Conservation (phyloP, 2,329 filamentous ascomycete species). For the Leptographium wingfieldii region DNA sequence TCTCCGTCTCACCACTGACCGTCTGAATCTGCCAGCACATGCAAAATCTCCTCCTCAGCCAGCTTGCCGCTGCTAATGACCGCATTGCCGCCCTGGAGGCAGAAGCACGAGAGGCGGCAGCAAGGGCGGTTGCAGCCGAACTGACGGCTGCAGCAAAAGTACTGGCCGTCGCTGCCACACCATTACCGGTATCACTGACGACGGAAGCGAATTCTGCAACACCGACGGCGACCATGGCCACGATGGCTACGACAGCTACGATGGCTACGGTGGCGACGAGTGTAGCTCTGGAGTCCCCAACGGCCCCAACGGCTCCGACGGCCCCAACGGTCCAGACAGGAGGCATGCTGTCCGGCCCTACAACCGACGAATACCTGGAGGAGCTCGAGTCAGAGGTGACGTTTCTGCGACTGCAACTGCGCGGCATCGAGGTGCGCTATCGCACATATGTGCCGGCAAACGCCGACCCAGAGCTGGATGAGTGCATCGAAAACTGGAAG, state of each 20-base stretch:
- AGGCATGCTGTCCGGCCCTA: not conserved
- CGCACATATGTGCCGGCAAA: slow-evolving; percentile 32
- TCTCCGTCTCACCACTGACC: not conserved
- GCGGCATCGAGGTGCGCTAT: slow-evolving; percentile 49
- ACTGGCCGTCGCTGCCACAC: too few relatives aligned
- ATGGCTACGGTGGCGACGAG: too few relatives aligned
- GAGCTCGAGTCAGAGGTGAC: slow-evolving; percentile 48
- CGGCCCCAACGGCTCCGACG: too few relatives aligned
- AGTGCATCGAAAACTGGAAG: slow-evolving; percentile 50
- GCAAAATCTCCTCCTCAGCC: slow-evolving; percentile 38
- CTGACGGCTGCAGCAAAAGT: too few relatives aligned
- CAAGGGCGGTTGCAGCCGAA: too few relatives aligned
- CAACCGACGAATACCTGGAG: slow-evolving; percentile 31
- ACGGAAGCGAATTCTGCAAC: not conserved
- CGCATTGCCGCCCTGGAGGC: slow-evolving; percentile 48
- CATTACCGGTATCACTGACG: too few relatives aligned
- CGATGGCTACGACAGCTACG: not conserved
- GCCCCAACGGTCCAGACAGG: not conserved
- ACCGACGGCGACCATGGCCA: not conserved
- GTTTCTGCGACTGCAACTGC: slow-evolving; percentile 48
- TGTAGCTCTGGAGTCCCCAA: too few relatives aligned
- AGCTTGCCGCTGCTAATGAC: slow-evolving; percentile 16
- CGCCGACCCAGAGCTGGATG: slow-evolving; percentile 40
- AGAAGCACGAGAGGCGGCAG: slow-evolving; percentile 17
- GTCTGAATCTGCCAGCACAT: slow-evolving; percentile 2